A percentile compares a stretch with the other conserved stretches of the same genome.
Evolutionary conservation across 768 basidiomycete species (phyloP).

Genomic region (Pleurotus eryngii): DNA sequence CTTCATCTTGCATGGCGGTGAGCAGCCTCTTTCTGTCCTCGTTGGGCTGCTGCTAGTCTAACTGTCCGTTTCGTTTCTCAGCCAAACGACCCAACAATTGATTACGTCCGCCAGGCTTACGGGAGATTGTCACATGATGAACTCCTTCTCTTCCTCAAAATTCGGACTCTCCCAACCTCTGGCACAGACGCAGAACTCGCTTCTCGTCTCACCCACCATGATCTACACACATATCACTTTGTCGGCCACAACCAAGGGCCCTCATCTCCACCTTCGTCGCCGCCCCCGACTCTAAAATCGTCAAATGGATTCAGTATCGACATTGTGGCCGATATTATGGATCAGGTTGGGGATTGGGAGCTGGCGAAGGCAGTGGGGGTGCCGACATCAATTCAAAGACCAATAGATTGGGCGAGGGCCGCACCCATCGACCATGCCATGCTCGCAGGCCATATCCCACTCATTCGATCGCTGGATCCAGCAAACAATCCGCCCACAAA

Average conservation of each 20-base stretch:
- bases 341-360: slow-evolving; percentile 82
- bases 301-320: slow-evolving; percentile 70
- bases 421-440: slow-evolving; percentile 69
- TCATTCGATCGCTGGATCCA: slow-evolving; percentile 60
- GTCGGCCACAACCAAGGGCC: slow-evolving; percentile 29
- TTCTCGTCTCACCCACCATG: slow-evolving; percentile 69
- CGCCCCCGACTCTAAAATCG: slow-evolving; percentile 24
- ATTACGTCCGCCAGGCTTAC: slow-evolving; percentile 66
- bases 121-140: slow-evolving; percentile 62
- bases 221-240: slow-evolving; percentile 71
- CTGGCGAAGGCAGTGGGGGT: slow-evolving; percentile 74
- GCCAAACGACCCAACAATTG: slow-evolving; percentile 33
- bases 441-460: slow-evolving; percentile 57
- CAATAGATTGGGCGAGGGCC: slow-evolving; percentile 70
- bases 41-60: slow-evolving; percentile 31
- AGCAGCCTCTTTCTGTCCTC: slow-evolving; percentile 13
- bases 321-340: slow-evolving; percentile 72
- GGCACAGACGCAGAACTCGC: slow-evolving; percentile 67
- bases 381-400: slow-evolving; percentile 63
- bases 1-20: slow-evolving; percentile 30
- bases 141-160: slow-evolving; percentile 71
- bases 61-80: slow-evolving; percentile 11
- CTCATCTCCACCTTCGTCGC: slow-evolving; percentile 26
- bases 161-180: slow-evolving; percentile 62
- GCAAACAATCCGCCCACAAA: slow-evolving; percentile 58